Conservation (phyloP, 495 filamentous ascomycete genomes). For the Hypoxylon lenormandii region DNA sequence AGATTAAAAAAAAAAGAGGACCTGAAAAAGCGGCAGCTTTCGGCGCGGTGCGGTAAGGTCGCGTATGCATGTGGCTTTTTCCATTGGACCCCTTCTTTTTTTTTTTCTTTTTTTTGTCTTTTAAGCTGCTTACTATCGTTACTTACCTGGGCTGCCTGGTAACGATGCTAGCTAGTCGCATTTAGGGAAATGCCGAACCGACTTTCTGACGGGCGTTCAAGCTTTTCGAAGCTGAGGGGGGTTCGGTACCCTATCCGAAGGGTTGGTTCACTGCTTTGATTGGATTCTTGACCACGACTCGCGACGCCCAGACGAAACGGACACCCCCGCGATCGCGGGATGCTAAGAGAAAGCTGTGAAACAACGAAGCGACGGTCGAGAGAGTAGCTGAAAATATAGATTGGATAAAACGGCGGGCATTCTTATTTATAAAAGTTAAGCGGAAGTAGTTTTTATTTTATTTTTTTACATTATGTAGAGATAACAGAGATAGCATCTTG, state of each 20-base stretch:
- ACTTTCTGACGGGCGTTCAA: neutral
- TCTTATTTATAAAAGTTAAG: too few species aligned
- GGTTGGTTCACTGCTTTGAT: conserved; percentile 1
- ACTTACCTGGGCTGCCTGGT: too few species aligned
- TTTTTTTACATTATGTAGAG: too few species aligned
- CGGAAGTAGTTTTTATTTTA: too few species aligned
- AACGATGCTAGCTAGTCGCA: conserved; percentile 13
- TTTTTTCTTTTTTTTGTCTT: too few species aligned
- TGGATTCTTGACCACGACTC: conserved; percentile 6
- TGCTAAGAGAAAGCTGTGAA: too few species aligned
- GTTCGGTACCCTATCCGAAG: conserved; percentile 4
- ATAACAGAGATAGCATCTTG: too few species aligned
- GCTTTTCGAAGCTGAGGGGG: conserved; percentile 5
- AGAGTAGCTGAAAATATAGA: too few species aligned
- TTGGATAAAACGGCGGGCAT: too few species aligned
- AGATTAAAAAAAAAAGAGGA: neutral
- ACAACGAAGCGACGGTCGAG: too few species aligned
- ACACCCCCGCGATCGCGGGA: too few species aligned
- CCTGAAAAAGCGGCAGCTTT: neutral
- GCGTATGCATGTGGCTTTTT: conserved; percentile 9
- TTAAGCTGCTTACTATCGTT: conserved; percentile 3
- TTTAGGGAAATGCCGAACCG: conserved; percentile 4
- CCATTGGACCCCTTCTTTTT: conserved; percentile 10
- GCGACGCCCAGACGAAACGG: too few species aligned
- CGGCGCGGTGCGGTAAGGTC: neutral